Evolutionary conservation across 805 yeast species (phyloP).

Genomic region (Phaffomyces thermotolerans): DNA sequence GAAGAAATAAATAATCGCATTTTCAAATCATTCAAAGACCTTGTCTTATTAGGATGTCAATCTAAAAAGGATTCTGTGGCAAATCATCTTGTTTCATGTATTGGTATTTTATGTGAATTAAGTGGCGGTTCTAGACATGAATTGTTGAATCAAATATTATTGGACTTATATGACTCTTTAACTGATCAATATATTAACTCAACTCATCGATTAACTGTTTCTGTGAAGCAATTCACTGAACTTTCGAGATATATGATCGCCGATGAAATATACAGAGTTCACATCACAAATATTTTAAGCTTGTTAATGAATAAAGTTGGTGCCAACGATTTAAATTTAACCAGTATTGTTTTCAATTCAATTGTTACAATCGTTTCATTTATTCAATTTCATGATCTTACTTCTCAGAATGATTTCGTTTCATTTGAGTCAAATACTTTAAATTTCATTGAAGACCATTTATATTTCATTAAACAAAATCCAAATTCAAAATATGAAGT

Average conservation of each 20-base stretch:
- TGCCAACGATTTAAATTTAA: conserved; percentile 73
- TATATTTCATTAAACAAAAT: conserved; percentile 38
- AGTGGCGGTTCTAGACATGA: conserved; percentile 35
- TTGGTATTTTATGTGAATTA: conserved; percentile 53
- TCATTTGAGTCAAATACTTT: conserved; percentile 33
- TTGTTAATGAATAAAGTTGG: conserved; percentile 78
- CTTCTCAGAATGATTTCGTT: conserved; percentile 30
- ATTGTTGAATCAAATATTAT: conserved; percentile 46
- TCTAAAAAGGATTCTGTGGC: conserved; percentile 55
- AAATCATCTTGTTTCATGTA: conserved; percentile 49
- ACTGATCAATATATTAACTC: conserved; percentile 58
- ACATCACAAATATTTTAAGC: conserved; percentile 65
- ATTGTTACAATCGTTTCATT: conserved; percentile 65
- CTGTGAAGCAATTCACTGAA: conserved; percentile 59
- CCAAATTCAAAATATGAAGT: conserved; percentile 28
- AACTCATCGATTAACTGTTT: conserved; percentile 71
- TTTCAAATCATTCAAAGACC: conserved; percentile 38
- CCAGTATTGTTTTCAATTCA: conserved; percentile 59
- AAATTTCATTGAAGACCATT: conserved; percentile 61
- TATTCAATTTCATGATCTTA: conserved; percentile 63
- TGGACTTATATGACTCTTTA: conserved; percentile 74
- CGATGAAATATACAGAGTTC: conserved; percentile 63
- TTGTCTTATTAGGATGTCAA: conserved; percentile 66
- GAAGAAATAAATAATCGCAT: conserved; percentile 27
- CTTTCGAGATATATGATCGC: conserved; percentile 60